Base-by-base conservation (phyloP, 805 yeast genomes). In the Scheffersomyces ergatensis region DNA sequence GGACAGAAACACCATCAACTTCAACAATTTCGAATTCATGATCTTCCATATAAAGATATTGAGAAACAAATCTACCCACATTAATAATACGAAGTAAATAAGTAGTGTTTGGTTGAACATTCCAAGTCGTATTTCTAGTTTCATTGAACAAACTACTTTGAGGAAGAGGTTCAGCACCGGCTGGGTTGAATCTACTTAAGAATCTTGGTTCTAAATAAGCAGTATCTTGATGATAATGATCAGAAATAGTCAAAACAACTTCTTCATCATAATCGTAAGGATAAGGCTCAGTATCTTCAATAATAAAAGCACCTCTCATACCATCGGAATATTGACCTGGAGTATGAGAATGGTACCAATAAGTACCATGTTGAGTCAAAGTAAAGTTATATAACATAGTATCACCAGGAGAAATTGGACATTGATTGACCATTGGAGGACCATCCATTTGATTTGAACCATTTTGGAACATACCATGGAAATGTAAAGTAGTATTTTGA, bases 271-370 rank as follows among this genome's bases (percentile, higher is more conserved):
- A 83, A 12, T 70, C 63, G 48, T 80, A 83, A 0, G 85, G 85
- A 38, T 45, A 53, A 2, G 54, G 57, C 43, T 82, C 88, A 36
- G 49, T 59, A 39, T 56, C 86, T 52, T 84, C 83, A 53, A 93
- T 83, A 49, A 93, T 75, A 49, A 92, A 77, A 16, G 78, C 69
- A 55, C 84, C 93, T 68, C 89, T 77, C 80, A 85, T 76, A 60
- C 99, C 99, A 60, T 93, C 98, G 63, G 93, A 90, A 55, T 89
- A 89, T 65, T 90, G 95, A 52, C 90, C 92, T 17, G 75, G 65
- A 26, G 90, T 80, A 68, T 93, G 99, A 23, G 98, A 88, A 65
- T 93, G 99, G 74, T 92, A 93, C 99, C 99, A 93, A 74, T 74
- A 93, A 15, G 96, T 78, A 55, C 99, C 99, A 43, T 74, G 80